Evolutionary conservation across 2,329 filamentous ascomycete species (phyloP).

Genomic region (Phialophora chinensis): DNA sequence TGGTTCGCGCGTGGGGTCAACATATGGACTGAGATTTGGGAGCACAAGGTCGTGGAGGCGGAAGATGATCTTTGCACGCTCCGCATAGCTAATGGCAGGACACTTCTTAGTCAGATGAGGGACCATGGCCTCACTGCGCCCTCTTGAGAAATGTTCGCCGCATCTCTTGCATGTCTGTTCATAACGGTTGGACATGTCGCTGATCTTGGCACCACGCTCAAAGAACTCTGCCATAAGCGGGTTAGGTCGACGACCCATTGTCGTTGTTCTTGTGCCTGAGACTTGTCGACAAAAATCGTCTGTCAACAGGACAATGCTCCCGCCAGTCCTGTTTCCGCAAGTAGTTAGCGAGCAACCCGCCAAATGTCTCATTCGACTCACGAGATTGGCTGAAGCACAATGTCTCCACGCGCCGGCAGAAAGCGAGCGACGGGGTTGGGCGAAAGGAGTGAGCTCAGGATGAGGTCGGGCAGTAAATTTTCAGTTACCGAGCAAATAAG

Average conservation of each 20-base stretch:
- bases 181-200: constrained; percentile 89
- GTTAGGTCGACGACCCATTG: constrained; percentile 84
- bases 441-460: neutral
- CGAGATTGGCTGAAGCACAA: constrained; percentile 15
- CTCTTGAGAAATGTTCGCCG: constrained; percentile 88
- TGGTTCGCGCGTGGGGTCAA: constrained; percentile 34
- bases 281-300: neutral
- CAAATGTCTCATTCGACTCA: constrained; percentile 16
- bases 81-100: constrained; percentile 74
- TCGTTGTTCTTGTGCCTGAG: constrained; percentile 34
- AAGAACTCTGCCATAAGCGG: constrained; percentile 87
- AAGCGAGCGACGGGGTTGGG: constrained; percentile 8
- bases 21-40: constrained; percentile 34
- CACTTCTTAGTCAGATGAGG: constrained; percentile 87
- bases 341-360: constrained; percentile 23
- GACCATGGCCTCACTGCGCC: constrained; percentile 80
- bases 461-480: constrained; percentile 9
- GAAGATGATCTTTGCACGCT: constrained; percentile 76
- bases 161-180: constrained; percentile 88
- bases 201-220: constrained; percentile 81
- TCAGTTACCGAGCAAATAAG: neutral
- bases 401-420: constrained; percentile 13
- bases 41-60: constrained; percentile 73
- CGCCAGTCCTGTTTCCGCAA: constrained; percentile 5
- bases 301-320: neutral